These are phyloP conservation scores for Nidula niveotomentosa DNA, from an alignment of 1,284 basidiomycete genomes.

Conservation along the genomic window DNA sequence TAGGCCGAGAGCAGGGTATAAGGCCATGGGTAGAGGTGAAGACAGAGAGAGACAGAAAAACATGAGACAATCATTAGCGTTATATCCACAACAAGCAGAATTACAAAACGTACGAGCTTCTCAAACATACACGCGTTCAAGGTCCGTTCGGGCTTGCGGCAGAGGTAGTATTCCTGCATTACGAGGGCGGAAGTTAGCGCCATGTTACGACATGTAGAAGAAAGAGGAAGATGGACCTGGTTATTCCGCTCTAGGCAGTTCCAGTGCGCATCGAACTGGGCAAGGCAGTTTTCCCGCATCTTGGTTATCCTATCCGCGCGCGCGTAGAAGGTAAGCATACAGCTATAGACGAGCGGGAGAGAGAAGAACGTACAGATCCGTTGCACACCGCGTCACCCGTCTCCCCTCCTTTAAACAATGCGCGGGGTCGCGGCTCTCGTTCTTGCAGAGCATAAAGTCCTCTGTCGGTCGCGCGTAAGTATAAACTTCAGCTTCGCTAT, in stretches of 20 bases:
- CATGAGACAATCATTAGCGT: neutral
- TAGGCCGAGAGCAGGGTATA: neutral
- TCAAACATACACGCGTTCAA: slow-evolving; percentile 97
- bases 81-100: neutral
- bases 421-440: slow-evolving; percentile 84
- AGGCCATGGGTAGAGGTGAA: neutral
- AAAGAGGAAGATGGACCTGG: slow-evolving; percentile 58
- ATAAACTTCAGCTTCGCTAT: neutral
- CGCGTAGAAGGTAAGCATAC: neutral
- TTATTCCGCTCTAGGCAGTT: slow-evolving; percentile 94
- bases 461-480: slow-evolving; percentile 46
- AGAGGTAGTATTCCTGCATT: slow-evolving; percentile 85
- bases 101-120: slow-evolving; percentile 71
- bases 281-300: slow-evolving; percentile 90
- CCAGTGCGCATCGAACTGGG: slow-evolving; percentile 94
- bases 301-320: slow-evolving; percentile 72
- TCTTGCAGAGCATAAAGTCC: slow-evolving; percentile 99
- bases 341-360: neutral
- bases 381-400: slow-evolving; percentile 94
- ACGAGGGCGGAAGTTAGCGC: slow-evolving; percentile 1
- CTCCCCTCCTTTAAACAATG: slow-evolving; percentile 97
- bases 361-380: slow-evolving; percentile 77
- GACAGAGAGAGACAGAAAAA: neutral
- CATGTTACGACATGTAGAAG: neutral
- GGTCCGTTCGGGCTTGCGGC: slow-evolving; percentile 87